Evolutionary conservation across 2,329 filamentous ascomycete genomes (phyloP).

Genomic region (Sclerotinia trifoliorum): DNA sequence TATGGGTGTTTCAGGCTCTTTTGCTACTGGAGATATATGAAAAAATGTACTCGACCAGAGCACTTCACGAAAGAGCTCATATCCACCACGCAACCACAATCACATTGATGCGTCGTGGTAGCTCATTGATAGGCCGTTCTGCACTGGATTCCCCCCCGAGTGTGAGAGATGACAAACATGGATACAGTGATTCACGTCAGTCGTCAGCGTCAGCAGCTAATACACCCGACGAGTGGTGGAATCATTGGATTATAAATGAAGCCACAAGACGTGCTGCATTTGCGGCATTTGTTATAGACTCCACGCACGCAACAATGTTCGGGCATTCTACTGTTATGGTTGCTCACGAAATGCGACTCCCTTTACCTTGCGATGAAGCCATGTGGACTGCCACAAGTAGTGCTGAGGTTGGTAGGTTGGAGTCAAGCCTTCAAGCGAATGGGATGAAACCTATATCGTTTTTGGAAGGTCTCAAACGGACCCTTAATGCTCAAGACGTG

Average conservation of each 20-base stretch:
- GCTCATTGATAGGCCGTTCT: conserved; percentile 83
- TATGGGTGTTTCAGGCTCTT: conserved; percentile 94
- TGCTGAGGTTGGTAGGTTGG: conserved; percentile 79
- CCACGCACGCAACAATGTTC: conserved; percentile 96
- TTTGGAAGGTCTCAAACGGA: conserved; percentile 85
- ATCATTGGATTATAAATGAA: conserved; percentile 92
- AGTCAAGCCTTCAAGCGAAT: conserved; percentile 75
- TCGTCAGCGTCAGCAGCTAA: conserved; percentile 64
- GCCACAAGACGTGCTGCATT: conserved; percentile 87
- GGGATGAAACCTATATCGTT: conserved; percentile 85
- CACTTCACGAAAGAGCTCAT: conserved; percentile 89
- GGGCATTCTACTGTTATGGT: conserved; percentile 97
- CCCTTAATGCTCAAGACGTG: conserved; percentile 79
- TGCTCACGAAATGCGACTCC: conserved; percentile 88
- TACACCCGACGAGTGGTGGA: conserved; percentile 88
- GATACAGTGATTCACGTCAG: conserved; percentile 54
- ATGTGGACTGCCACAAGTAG: conserved; percentile 90
- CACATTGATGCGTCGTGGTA: conserved; percentile 89
- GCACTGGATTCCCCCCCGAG: conserved; percentile 81
- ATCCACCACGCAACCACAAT: conserved; percentile 96
- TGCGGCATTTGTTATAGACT: conserved; percentile 91
- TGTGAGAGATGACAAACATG: conserved; percentile 48
- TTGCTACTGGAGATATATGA: conserved; percentile 90
- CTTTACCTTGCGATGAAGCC: conserved; percentile 87
- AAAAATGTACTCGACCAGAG: conserved; percentile 94